Evolutionary conservation across 2,329 filamentous ascomycete genomes (phyloP), one percentile per base, ranked within the genome.

Genomic region (Rutstroemia sydowiana): DNA sequence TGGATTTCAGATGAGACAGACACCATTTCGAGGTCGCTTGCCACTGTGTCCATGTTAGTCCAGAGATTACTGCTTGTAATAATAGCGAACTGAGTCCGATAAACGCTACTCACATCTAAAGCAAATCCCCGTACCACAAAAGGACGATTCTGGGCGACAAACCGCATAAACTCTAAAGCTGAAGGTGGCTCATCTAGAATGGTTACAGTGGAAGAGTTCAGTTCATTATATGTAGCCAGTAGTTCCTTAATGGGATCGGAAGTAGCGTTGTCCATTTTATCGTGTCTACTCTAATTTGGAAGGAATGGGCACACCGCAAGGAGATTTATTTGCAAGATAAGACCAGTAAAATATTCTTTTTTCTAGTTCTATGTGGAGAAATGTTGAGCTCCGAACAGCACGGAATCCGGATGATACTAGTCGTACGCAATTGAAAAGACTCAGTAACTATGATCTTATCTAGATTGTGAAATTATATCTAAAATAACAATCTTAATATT

Each of bases 131-230:
- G 76, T 26, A 91, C 71, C 2, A 92, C 78, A 60, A 92, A 91
- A 0, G 88, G 88, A 1, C 81, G 77, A 64, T 92, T 93, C 32
- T 73, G 75, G 14, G 84, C 76, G 18, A 91, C 86, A 67, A 82
- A 85, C 61, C 85, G 79, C 81, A 90, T 85, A 65, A 92, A 92
- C 63, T 91, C 84, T 5, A 93, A 75, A 0, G 88, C 78, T 26
- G 82, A 87, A 3, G 88, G 88, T 45, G 84, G 79, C 39, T 78
- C 72, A 13, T 72, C 40, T 2, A 90, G 73, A 59, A 82, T 80
- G 42, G 85, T 77, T 52, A 90, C 73, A 14, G 63, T 60, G 20
- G 71, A 65, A 51, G 74, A 68, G 63, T 92, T 92, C 50, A 91
- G 77, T 59, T 89, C 86, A 62, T 85, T 79, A 68, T 87, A 91